A percentile compares a stretch with the other conserved stretches of the same genome.
Conservation (phyloP, 345 rosid genomes). For the Aethionema arabicum region DNA sequence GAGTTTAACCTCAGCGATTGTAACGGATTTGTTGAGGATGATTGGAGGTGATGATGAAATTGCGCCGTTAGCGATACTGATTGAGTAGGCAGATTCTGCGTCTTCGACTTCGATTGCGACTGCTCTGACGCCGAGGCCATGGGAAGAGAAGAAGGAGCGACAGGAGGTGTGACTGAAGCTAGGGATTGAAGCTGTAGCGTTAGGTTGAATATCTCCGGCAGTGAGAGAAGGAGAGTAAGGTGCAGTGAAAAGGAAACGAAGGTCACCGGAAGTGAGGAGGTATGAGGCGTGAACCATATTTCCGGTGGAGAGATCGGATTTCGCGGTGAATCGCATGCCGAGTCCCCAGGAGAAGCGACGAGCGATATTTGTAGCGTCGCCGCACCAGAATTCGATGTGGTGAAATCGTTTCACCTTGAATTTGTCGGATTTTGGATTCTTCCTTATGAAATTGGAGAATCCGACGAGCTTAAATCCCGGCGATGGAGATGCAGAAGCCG, state of each 20-base stretch:
- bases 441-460: slow-evolving; percentile 58
- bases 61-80: slow-evolving; percentile 70
- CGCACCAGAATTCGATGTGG: slow-evolving; percentile 92
- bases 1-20: slow-evolving; percentile 67
- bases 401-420: slow-evolving; percentile 72
- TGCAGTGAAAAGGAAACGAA: slow-evolving; percentile 76
- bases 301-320: slow-evolving; percentile 94
- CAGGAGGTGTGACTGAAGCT: slow-evolving; percentile 42
- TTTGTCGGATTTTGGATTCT: slow-evolving; percentile 71
- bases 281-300: slow-evolving; percentile 80
- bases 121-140: slow-evolving; percentile 76
- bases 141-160: slow-evolving; percentile 57
- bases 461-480: slow-evolving; percentile 63
- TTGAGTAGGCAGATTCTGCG: slow-evolving; percentile 57
- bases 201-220: slow-evolving; percentile 33
- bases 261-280: slow-evolving; percentile 77
- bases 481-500: not conserved
- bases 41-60: slow-evolving; percentile 51
- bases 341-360: slow-evolving; percentile 94
- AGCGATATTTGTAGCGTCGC: slow-evolving; percentile 75
- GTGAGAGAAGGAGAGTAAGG: slow-evolving; percentile 82
- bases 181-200: slow-evolving; percentile 56
- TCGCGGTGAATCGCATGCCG: slow-evolving; percentile 76
- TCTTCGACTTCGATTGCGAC: slow-evolving; percentile 73
- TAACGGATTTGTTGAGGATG: slow-evolving; percentile 45